These are phyloP conservation scores for Ramalina intermedia DNA, from an alignment of 495 filamentous ascomycete species.

Conservation along the genomic window DNA sequence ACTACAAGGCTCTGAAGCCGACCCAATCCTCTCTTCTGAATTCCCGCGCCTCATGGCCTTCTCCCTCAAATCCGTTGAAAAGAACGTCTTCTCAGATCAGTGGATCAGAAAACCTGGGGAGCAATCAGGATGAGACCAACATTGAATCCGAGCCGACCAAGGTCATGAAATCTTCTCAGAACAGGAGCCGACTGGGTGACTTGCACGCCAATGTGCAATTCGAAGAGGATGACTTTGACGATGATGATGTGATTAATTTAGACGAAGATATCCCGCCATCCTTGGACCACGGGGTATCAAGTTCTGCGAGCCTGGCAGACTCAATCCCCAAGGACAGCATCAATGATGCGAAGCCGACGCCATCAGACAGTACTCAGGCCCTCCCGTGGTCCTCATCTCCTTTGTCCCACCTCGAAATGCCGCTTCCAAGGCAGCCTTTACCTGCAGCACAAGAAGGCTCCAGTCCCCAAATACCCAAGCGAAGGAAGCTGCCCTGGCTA, in stretches of 20 bases:
- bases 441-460: slow-evolving; percentile 11
- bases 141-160: background rate
- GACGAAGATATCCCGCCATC: slow-evolving; percentile 9
- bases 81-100: slow-evolving; percentile 13
- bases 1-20: slow-evolving; percentile 10
- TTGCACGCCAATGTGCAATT: slow-evolving; percentile 29
- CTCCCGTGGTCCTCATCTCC: slow-evolving; percentile 23
- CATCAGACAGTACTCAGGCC: slow-evolving; percentile 8
- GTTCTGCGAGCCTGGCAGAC: background rate
- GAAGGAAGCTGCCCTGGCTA: slow-evolving; percentile 43
- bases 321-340: background rate
- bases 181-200: slow-evolving; percentile 8
- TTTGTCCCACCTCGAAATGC: slow-evolving; percentile 12
- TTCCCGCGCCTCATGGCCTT: slow-evolving; percentile 1
- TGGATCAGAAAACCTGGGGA: background rate
- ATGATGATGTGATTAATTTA: slow-evolving; percentile 34
- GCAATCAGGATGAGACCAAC: background rate
- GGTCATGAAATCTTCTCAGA: slow-evolving; percentile 2
- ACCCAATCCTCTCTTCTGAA: slow-evolving; percentile 5
- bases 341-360: background rate
- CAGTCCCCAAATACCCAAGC: slow-evolving; percentile 28
- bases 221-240: slow-evolving; percentile 42
- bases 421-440: background rate
- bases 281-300: background rate
- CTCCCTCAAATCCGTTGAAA: slow-evolving; percentile 11